Evolutionary conservation across 2,329 filamentous ascomycete genomes (phyloP).

Genomic region (Phialophora tarda): DNA sequence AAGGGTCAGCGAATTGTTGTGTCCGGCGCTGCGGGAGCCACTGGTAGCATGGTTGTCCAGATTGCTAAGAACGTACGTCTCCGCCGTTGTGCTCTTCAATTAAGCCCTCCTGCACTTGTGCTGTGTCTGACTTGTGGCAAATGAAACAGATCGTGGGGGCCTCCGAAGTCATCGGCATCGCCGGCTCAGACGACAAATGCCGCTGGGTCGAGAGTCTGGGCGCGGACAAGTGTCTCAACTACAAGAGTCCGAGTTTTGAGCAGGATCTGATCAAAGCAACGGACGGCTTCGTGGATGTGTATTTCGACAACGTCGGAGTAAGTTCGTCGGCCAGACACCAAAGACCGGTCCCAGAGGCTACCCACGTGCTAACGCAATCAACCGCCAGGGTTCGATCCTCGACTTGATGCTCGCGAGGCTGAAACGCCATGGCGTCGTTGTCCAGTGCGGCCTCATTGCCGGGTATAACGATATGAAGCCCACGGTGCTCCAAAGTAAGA

Average conservation of each 20-base stretch:
- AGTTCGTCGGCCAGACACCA: not conserved
- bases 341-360: not conserved
- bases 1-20: slow-evolving; percentile 72
- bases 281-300: slow-evolving; percentile 63
- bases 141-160: slow-evolving; percentile 66
- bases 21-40: slow-evolving; percentile 77
- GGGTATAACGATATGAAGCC: slow-evolving; percentile 38
- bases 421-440: slow-evolving; percentile 26
- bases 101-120: not conserved
- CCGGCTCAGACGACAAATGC: slow-evolving; percentile 71
- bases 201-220: slow-evolving; percentile 69
- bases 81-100: not conserved
- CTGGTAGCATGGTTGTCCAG: slow-evolving; percentile 72
- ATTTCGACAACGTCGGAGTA: slow-evolving; percentile 66
- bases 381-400: slow-evolving; percentile 31
- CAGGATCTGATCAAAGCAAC: slow-evolving; percentile 42
- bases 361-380: not conserved
- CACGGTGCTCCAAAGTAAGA: slow-evolving; percentile 35
- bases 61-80: slow-evolving; percentile 36
- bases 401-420: slow-evolving; percentile 36
- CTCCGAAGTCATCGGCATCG: slow-evolving; percentile 66
- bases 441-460: slow-evolving; percentile 69
- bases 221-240: slow-evolving; percentile 69
- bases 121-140: not conserved
- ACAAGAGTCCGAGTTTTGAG: slow-evolving; percentile 68